These are phyloP conservation scores for Backusella psychrophila DNA, from an alignment of 192 early-diverging fungal genomes.

Conservation along the genomic window DNA sequence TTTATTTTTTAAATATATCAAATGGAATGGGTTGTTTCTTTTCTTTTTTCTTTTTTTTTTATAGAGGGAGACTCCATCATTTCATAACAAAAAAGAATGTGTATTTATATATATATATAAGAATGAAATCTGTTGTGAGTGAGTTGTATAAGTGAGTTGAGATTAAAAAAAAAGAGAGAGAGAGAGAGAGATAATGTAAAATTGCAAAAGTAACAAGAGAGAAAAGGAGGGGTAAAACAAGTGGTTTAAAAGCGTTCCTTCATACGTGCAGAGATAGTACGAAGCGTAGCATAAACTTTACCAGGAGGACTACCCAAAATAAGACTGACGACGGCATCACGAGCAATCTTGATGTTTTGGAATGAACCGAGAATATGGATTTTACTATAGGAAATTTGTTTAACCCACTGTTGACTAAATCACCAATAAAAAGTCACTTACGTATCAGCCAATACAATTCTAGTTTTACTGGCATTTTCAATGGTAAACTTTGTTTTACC, in stretches of 20 bases:
- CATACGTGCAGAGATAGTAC: constrained; percentile 84
- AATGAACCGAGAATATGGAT: constrained; percentile 96
- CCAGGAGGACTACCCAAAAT: constrained; percentile 96
- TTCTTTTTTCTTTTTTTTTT: not conserved
- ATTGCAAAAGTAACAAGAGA: no score
- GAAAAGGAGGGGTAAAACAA: not conserved
- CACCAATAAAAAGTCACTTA: constrained; percentile 18
- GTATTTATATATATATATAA: not conserved
- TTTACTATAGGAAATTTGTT: constrained; percentile 48
- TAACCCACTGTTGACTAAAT: not conserved
- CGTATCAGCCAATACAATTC: constrained; percentile 96
- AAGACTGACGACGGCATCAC: constrained; percentile 86
- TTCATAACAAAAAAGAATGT: not conserved
- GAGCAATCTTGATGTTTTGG: constrained; percentile 95
- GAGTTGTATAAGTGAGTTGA: not conserved
- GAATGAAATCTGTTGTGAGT: not conserved
- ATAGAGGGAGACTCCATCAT: not conserved
- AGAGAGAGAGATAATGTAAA: no score
- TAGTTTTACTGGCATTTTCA: constrained; percentile 94
- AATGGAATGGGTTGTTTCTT: not conserved
- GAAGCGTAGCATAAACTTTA: constrained; percentile 91
- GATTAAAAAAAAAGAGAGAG: not conserved
- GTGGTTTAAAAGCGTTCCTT: constrained; percentile 85
- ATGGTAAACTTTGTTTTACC: constrained; percentile 98
- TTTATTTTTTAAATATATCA: not conserved